Percentiles rank a stretch among this genome's conserved stretches.
phyloP scores from a whole-genome alignment of 345 rosid species.

The Eutrema heterophyllum region DNA sequence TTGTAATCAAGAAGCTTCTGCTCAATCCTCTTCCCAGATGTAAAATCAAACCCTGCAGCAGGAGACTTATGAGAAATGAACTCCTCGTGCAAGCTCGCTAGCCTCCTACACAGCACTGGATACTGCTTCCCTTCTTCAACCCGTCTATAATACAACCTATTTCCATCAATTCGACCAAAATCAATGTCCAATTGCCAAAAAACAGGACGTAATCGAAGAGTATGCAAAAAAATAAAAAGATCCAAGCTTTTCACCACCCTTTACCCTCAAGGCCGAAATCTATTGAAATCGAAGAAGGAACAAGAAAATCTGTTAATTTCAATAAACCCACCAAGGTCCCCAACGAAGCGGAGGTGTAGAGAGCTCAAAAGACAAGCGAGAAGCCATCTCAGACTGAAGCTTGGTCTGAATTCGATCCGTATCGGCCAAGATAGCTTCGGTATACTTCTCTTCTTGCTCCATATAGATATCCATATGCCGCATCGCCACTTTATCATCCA shows the following conservation, averaged over 20 bases:
- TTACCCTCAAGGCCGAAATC: background rate
- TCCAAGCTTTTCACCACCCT: background rate
- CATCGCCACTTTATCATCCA: slow-evolving; percentile 90
- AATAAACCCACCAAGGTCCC: slow-evolving; percentile 71
- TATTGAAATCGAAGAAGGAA: background rate
- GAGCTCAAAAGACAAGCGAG: slow-evolving; percentile 71
- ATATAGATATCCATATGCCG: slow-evolving; percentile 90
- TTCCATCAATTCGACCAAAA: slow-evolving; percentile 13
- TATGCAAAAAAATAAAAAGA: slow-evolving; percentile 5
- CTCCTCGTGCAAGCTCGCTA: slow-evolving; percentile 71
- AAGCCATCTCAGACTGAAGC: slow-evolving; percentile 92
- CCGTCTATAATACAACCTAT: slow-evolving; percentile 85
- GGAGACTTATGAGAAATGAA: slow-evolving; percentile 78
- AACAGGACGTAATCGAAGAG: background rate
- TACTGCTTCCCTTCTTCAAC: slow-evolving; percentile 94
- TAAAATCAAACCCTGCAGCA: slow-evolving; percentile 75
- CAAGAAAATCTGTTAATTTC: background rate
- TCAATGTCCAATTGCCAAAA: background rate
- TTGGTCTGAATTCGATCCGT: slow-evolving; percentile 74
- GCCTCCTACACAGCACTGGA: slow-evolving; percentile 71
- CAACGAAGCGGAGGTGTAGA: slow-evolving; percentile 90
- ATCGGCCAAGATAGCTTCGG: slow-evolving; percentile 74
- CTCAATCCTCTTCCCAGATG: slow-evolving; percentile 84
- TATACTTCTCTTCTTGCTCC: slow-evolving; percentile 96
- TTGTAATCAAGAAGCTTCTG: slow-evolving; percentile 94